Evolutionary conservation across 495 filamentous ascomycete genomes (phyloP).

Genomic region (Penicillium ochrochloron): DNA sequence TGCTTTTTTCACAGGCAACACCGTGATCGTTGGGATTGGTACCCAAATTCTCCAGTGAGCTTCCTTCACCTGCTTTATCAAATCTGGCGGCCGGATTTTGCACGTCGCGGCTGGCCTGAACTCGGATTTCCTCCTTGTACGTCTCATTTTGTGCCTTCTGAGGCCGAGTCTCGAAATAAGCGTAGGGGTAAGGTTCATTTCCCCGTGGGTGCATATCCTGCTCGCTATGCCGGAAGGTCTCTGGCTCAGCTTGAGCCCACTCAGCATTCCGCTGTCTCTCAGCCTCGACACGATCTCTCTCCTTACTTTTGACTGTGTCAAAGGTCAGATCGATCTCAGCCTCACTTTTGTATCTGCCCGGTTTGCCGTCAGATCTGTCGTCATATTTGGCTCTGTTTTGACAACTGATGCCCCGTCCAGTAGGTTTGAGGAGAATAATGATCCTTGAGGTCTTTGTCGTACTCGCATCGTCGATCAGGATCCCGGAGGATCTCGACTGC

Average conservation of each 20-base stretch:
- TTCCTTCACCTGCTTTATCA: neutral
- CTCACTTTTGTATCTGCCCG: neutral
- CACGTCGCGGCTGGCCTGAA: conserved; percentile 22
- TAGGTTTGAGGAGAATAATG: neutral
- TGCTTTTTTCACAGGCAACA: neutral
- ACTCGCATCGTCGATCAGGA: conserved; percentile 28
- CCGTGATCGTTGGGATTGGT: neutral
- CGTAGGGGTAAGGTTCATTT: neutral
- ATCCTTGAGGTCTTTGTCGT: conserved; percentile 27
- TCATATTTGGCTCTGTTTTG: neutral
- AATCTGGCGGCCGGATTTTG: neutral
- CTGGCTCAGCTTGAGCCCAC: neutral
- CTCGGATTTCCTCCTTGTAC: conserved; percentile 15
- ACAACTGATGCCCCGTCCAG: neutral
- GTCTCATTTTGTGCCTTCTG: conserved; percentile 19
- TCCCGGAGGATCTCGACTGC: conserved; percentile 48
- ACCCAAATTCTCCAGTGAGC: neutral
- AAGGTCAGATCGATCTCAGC: neutral
- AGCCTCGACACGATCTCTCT: neutral
- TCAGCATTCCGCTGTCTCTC: neutral
- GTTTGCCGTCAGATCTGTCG: neutral
- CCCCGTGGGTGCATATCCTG: neutral
- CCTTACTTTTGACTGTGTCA: neutral
- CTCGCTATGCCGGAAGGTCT: neutral
- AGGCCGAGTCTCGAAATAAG: conserved; percentile 7